Percentiles rank a stretch among this genome's conserved stretches.
Evolutionary conservation across 208 protist genomes (phyloP).

Genomic region (Trypanosoma congolense): DNA sequence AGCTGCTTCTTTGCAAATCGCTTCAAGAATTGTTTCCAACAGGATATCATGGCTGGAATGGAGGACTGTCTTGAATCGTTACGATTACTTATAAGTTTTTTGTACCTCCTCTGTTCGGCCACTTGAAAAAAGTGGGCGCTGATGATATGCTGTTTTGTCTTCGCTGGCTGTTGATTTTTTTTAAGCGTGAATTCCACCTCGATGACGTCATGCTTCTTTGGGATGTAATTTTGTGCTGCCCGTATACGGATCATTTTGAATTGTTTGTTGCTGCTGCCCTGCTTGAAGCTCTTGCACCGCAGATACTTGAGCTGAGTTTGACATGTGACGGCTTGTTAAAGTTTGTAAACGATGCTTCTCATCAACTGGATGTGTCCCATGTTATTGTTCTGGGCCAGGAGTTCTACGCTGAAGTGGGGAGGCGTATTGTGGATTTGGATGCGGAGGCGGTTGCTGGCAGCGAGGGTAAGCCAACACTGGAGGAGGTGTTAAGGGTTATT

Average conservation of each 20-base stretch:
- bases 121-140: slow-evolving; percentile 33
- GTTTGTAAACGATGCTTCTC: slow-evolving; percentile 53
- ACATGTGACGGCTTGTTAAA: slow-evolving; percentile 56
- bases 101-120: slow-evolving; percentile 47
- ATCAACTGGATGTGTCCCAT: slow-evolving; percentile 35
- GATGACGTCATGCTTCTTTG: slow-evolving; percentile 72
- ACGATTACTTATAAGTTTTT: slow-evolving; percentile 47
- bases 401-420: slow-evolving; percentile 57
- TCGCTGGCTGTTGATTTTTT: slow-evolving; percentile 80
- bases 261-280: slow-evolving; percentile 62
- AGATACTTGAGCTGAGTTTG: slow-evolving; percentile 46
- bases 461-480: slow-evolving; percentile 22
- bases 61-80: slow-evolving; percentile 38
- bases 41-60: slow-evolving; percentile 49
- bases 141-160: slow-evolving; percentile 86
- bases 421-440: slow-evolving; percentile 11
- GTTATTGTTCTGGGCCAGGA: slow-evolving; percentile 45
- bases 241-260: slow-evolving; percentile 61
- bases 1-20: slow-evolving; percentile 36
- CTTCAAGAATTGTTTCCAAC: slow-evolving; percentile 47
- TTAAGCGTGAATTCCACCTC: slow-evolving; percentile 82
- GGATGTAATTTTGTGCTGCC: slow-evolving; percentile 77
- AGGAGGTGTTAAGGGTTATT: slow-evolving; percentile 34
- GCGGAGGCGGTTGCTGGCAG: background rate
- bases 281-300: slow-evolving; percentile 35